Base-by-base conservation (phyloP, 805 yeast genomes). In the Diddensiella caesifluorescens region DNA sequence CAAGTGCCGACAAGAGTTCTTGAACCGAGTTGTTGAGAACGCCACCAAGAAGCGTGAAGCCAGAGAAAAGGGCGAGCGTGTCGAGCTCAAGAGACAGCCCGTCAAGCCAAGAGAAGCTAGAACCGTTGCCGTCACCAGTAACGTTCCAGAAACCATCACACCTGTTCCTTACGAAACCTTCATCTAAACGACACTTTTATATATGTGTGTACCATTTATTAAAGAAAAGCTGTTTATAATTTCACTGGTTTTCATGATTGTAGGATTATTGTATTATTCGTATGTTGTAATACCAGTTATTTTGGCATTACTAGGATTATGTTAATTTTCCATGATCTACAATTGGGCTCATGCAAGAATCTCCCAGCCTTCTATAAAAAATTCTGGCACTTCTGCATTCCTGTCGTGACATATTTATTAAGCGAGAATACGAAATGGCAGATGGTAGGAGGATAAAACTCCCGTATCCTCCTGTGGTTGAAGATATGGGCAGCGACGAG, bases 141-240 rank as follows among this genome's bases (percentile, higher is more conserved):
- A 82, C 75, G 74, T 77, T 63, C 96, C 97, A 65, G 95, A 89
- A 73, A 89, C 96, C 64, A 81, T 92, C 74, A 92, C 96, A 68
- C 97, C 99, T 74, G 89, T 87, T 77, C 83, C 98, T 69, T 92
- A 92, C 84, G 99, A 92, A 80, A 92, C 98, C 69, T 90, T 82
- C 84, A 92, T 92, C 77, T 92, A 88, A 83, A 58, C 42, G 34
- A 38, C 12, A 9, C 12, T 29, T n/a, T 29, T 29, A 29, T 7
- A 29, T 13, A 29, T 13, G 12, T 29, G 16, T 29, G 32, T 29
- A 29, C 15, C 32, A 29, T 29, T 29, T 29, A 29, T 29, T n/a
- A 29, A 29, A 29, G 6, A n/a, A 7, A 29, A 29, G n/a, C n/a
- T n/a, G n/a, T n/a, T n/a, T n/a, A n/a, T n/a, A n/a, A n/a, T n/a